Conservation (phyloP, 2,329 filamentous ascomycete genomes). For the Fusarium tuaranense region DNA sequence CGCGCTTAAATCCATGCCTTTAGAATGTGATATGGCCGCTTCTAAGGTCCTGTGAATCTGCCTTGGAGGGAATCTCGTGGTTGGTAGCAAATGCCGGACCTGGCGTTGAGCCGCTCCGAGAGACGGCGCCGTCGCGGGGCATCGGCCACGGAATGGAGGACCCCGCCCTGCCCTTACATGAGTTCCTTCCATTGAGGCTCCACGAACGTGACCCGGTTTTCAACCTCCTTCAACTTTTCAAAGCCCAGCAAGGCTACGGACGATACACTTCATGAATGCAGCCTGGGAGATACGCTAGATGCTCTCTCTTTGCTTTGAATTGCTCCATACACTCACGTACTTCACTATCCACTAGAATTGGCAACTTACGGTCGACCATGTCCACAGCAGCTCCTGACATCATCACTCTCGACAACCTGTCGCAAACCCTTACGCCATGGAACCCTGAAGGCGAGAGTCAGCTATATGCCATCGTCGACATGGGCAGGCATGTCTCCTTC, state of each 20-base stretch:
- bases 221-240: slow-evolving; percentile 16
- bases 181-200: slow-evolving; percentile 18
- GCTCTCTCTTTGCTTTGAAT: not conserved
- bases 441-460: slow-evolving; percentile 59
- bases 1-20: slow-evolving; percentile 3
- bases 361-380: slow-evolving; percentile 40
- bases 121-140: slow-evolving; percentile 29
- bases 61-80: not conserved
- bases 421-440: slow-evolving; percentile 63
- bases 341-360: not conserved
- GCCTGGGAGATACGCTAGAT: not conserved
- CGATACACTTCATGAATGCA: not conserved
- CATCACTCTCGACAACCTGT: slow-evolving; percentile 65
- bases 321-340: not conserved
- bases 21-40: not conserved
- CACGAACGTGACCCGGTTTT: slow-evolving; percentile 15
- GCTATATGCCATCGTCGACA: slow-evolving; percentile 68
- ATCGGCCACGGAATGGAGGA: slow-evolving; percentile 23
- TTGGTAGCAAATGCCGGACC: slow-evolving; percentile 5
- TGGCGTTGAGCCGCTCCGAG: slow-evolving; percentile 13
- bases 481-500: slow-evolving; percentile 62
- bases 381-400: slow-evolving; percentile 50
- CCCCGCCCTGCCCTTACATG: slow-evolving; percentile 15
- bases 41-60: not conserved
- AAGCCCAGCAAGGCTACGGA: not conserved